Evolutionary conservation across 345 rosid genomes (phyloP).

Genomic region (Moringa oleifera): DNA sequence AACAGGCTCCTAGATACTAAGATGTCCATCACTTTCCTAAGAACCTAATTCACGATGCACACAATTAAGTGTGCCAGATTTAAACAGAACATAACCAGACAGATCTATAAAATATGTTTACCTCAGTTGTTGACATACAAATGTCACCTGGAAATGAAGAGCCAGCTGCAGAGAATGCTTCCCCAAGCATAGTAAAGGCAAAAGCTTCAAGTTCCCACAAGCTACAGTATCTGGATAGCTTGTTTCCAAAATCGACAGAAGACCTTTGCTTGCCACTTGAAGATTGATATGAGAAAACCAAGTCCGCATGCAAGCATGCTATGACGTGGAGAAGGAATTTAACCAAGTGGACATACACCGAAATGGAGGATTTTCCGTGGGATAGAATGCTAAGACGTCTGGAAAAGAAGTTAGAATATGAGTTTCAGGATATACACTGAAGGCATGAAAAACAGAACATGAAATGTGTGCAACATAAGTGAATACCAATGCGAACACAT

Average conservation of each 20-base stretch:
- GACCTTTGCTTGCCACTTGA: slow-evolving; percentile 25
- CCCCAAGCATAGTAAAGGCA: slow-evolving; percentile 62
- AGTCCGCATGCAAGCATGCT: slow-evolving; percentile 35
- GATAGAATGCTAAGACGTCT: slow-evolving; percentile 40
- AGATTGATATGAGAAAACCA: slow-evolving; percentile 30
- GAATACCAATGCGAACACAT: not conserved
- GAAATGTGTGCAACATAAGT: not conserved
- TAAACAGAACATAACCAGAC: not conserved
- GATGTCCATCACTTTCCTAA: slow-evolving; percentile 77
- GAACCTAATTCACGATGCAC: slow-evolving; percentile 40
- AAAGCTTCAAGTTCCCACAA: slow-evolving; percentile 63
- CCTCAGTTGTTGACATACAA: slow-evolving; percentile 71
- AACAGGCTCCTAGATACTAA: slow-evolving; percentile 52
- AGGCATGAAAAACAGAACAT: not conserved
- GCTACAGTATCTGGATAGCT: slow-evolving; percentile 28
- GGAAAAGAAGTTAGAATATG: slow-evolving; percentile 4
- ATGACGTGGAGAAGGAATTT: slow-evolving; percentile 57
- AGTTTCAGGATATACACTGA: not conserved
- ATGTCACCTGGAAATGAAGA: slow-evolving; percentile 49
- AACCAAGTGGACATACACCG: slow-evolving; percentile 48
- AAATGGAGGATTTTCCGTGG: slow-evolving; percentile 33
- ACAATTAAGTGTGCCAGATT: slow-evolving; percentile 3
- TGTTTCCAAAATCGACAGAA: slow-evolving; percentile 37
- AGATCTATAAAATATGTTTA: slow-evolving; percentile 6
- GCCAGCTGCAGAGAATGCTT: slow-evolving; percentile 45